Base-by-base conservation (phyloP, 345 rosid species). In the Conringia planisiliqua region DNA sequence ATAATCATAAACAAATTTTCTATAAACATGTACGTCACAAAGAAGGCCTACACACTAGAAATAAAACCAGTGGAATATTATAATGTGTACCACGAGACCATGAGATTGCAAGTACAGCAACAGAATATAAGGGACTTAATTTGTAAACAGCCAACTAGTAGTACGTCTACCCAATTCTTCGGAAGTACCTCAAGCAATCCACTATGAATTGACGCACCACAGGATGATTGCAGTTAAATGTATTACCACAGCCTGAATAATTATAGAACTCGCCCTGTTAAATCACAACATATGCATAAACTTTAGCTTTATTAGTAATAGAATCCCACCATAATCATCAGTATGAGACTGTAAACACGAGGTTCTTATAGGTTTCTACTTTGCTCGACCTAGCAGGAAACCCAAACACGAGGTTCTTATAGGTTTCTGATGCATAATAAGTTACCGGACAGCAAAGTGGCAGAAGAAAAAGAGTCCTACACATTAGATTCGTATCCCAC, bases 211-310 rank as follows among this genome's bases (percentile, higher is more conserved):
- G 97, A 47, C 98, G 96, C 69, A 90, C 97, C 76, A 85, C 85
- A 59, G 97, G 98, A 86, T 94, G 98, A 79, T 91, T 94, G 86
- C 98, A 94, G 80, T 94, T 94, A 79, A 94, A 86, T 69, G 98
- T 94, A 80, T 94, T 94, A 56, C 98, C 98, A 79, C 96, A 94
- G 46, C 98, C 98, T 40, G 98, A 91, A 87, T 94, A 94, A 66
- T 94, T 94, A 75, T 94, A 94, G 87, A 87, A 94, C 83, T 94
- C 97, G 40, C 98, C 97, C 98, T 94, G 82, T 40, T 48, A 38
- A 47, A 71, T 66, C 17, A 71, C 22, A 71, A 54, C 30, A 65
- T 27, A 67, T 44, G 57, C 40, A 64, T 46, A 16, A 48, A 39
- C 7, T 65, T 46, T 44, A 71, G 63, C 62, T 51, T 18, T 48